phyloP scores from a whole-genome alignment of 352 stramenopile species.

The Pythium apleroticum region DNA sequence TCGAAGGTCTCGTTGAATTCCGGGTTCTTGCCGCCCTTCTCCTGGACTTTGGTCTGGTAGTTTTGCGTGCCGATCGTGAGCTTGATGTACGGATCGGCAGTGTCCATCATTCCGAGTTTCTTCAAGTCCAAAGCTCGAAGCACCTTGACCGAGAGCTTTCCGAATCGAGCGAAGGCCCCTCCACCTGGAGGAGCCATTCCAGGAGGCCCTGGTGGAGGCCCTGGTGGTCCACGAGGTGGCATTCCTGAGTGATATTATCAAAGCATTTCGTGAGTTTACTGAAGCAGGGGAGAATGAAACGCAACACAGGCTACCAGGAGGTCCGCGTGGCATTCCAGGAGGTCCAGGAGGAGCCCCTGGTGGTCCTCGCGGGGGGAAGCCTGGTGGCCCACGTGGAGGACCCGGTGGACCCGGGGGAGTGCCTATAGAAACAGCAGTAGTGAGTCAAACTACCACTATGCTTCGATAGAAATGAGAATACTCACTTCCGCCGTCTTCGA shows the following conservation, averaged over 20 bases:
- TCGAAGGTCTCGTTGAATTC: conserved; percentile 94
- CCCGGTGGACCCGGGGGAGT: conserved; percentile 23
- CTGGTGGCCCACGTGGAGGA: conserved; percentile 36
- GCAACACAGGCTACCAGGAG: conserved; percentile 21
- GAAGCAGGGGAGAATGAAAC: conserved; percentile 6
- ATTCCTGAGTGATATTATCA: conserved; percentile 12
- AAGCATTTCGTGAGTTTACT: neutral
- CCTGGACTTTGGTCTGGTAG: conserved; percentile 80
- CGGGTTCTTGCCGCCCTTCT: conserved; percentile 91
- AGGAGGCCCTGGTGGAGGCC: conserved; percentile 22
- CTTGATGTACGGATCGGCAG: conserved; percentile 93
- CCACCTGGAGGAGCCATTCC: conserved; percentile 35
- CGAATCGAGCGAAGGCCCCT: conserved; percentile 83
- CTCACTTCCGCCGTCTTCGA: conserved; percentile 16
- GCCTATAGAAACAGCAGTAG: conserved; percentile 16
- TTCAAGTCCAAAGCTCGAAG: conserved; percentile 92
- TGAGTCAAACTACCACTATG: neutral
- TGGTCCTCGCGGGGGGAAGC: conserved; percentile 27
- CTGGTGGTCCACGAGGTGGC: conserved; percentile 35
- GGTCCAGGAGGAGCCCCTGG: conserved; percentile 23
- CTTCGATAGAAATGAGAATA: neutral
- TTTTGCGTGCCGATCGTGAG: conserved; percentile 87
- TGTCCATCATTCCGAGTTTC: conserved; percentile 92
- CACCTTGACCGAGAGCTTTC: conserved; percentile 90
- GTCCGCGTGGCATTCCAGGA: conserved; percentile 20